phyloP scores from a whole-genome alignment of 352 stramenopile species.

The Plasmopara halstedii region DNA sequence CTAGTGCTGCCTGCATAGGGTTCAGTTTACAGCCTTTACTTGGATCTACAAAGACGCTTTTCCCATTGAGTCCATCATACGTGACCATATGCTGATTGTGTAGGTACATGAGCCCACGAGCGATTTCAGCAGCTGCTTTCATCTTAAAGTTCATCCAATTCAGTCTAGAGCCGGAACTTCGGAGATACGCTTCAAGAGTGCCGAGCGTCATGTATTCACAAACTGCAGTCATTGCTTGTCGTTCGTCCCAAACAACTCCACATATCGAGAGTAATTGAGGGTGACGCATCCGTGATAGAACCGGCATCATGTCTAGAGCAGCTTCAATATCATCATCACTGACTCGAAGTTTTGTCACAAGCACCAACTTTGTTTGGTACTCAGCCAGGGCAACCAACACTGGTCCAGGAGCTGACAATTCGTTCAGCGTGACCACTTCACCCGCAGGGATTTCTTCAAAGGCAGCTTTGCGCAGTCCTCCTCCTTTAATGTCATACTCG shows the following conservation, averaged over 20 bases:
- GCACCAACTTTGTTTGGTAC: constrained; percentile 41
- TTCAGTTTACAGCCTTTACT: constrained; percentile 75
- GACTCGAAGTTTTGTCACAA: constrained; percentile 44
- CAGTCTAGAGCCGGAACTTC: constrained; percentile 24
- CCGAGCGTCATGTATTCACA: constrained; percentile 66
- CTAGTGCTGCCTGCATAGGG: constrained; percentile 56
- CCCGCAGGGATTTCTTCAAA: constrained; percentile 45
- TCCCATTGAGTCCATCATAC: constrained; percentile 63
- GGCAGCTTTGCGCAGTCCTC: constrained; percentile 41
- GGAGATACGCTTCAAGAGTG: constrained; percentile 54
- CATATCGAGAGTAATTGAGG: constrained; percentile 53
- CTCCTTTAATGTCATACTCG: constrained; percentile 27
- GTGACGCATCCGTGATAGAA: constrained; percentile 59
- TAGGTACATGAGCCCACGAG: constrained; percentile 64
- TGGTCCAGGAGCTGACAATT: constrained; percentile 38
- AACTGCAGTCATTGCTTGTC: constrained; percentile 50
- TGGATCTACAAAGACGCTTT: constrained; percentile 64
- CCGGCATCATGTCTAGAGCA: constrained; percentile 43
- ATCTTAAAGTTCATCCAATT: constrained; percentile 78
- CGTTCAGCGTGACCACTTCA: constrained; percentile 30
- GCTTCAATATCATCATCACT: constrained; percentile 54
- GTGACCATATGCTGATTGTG: constrained; percentile 63
- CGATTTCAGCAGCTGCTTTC: constrained; percentile 56
- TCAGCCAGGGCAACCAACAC: constrained; percentile 41
- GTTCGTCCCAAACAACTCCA: constrained; percentile 56